Conservation (phyloP, 2,329 filamentous ascomycete species). For the Tetracladium maxilliforme region DNA sequence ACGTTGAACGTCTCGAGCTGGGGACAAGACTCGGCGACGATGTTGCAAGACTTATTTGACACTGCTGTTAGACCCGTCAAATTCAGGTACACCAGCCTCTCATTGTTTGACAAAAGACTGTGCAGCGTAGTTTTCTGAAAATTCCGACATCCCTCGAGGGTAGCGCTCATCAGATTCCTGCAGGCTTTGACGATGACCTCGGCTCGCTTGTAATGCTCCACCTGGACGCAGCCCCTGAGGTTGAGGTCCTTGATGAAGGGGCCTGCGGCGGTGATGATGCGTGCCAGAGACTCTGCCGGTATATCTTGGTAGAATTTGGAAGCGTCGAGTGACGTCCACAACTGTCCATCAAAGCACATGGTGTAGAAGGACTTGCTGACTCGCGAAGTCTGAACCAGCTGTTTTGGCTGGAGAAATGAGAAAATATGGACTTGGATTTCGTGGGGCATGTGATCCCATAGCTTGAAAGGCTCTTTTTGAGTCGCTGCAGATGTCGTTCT, state of each 20-base stretch:
- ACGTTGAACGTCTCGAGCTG: conserved; percentile 77
- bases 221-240: conserved; percentile 77
- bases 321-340: conserved; percentile 77
- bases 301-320: conserved; percentile 82
- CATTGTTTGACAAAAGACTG: conserved; percentile 60
- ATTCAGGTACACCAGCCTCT: conserved; percentile 69
- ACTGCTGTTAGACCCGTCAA: conserved; percentile 68
- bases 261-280: conserved; percentile 72
- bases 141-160: conserved; percentile 78
- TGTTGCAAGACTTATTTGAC: conserved; percentile 73
- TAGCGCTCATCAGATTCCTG: conserved; percentile 74
- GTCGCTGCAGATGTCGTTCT: conserved; percentile 4
- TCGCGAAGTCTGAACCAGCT: conserved; percentile 64
- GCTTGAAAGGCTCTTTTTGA: conserved; percentile 34
- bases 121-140: conserved; percentile 67
- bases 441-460: conserved; percentile 69
- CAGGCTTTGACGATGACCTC: conserved; percentile 73
- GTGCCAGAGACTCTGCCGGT: conserved; percentile 66
- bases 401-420: conserved; percentile 59
- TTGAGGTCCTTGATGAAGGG: conserved; percentile 88
- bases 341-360: conserved; percentile 85
- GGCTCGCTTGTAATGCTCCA: conserved; percentile 65
- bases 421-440: conserved; percentile 74
- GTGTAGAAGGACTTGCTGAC: conserved; percentile 68
- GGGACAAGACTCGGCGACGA: conserved; percentile 68